Evolutionary conservation across 2,329 filamentous ascomycete genomes (phyloP), one percentile per base, ranked within the genome.

Genomic region (Phialophora expanda): DNA sequence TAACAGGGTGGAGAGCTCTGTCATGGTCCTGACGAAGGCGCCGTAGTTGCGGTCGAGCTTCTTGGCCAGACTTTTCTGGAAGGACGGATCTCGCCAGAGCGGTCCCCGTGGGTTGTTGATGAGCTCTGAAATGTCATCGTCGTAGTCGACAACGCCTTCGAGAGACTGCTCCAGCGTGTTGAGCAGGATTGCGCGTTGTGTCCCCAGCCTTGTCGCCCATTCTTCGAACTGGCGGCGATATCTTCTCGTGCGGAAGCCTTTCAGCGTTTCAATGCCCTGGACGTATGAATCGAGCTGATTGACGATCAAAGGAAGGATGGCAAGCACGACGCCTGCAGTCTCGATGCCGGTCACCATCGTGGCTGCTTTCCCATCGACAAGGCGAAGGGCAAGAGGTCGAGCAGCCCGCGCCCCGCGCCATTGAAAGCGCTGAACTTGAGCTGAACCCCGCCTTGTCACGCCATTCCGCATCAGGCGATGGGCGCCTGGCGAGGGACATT

Each of bases 241-340:
- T 44, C 56, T 54, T 28, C 44, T 44, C 22, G 57, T 60, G 17
- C 44, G 44, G 41, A 60, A 38, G 17, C 41, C 41, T 34, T 60
- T 34, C 57, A 60, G 12, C n/a, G 41, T 24, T 20, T 60, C 26
- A n/a, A 60, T 51, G 0, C 57, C 57, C 34, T 60, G 57, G 26
- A 51, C 57, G 8, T 60, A 60, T 24, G 44, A 17, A 60, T 60
- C 57, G 2, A 74, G 32, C 22, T 71, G 69, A 30, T 74, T 73
- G 26, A 74, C 62, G n/a, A 74, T 8, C 6, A 75, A 34, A 0
- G 73, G 73, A 11, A 74, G 62, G 24, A 73, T 38, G 2, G 71
- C 73, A 1, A 74, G 64, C 9, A 58, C 67, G 3, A 74, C 17
- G 20, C 72, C 71, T 5, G 62, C 66, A 4, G 59, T 68, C 60